Base-by-base conservation (phyloP, 768 basidiomycete species). In the Suillus cothurnatus region DNA sequence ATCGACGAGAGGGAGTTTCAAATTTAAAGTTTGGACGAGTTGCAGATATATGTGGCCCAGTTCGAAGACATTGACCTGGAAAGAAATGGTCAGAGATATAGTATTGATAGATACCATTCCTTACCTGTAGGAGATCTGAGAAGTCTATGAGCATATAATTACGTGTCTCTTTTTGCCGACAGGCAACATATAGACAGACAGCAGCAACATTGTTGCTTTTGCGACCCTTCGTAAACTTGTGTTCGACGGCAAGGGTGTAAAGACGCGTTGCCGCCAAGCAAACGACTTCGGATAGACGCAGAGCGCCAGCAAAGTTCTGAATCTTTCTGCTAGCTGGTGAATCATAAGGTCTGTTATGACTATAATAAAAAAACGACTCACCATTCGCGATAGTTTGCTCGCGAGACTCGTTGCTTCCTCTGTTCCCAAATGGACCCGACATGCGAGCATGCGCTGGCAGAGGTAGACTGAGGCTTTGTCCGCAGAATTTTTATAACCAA, bases 141-240 rank as follows among this genome's bases (percentile, higher is more conserved):
- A 99, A 99, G 79, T 99, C 97, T 67, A 99, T 99, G 31, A 99
- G 87, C 97, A 99, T 99, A 76, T 96, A 93, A 64, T 90, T 94
- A 61, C 91, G 80, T 0, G 93, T 94, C 77, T 97, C 93, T 71
- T 91, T 92, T 77, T 95, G 90, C 66, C 97, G 79, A 74, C 95
- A 97, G 4, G 95, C 94, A 50, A 97, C 88, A 73, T 99, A 99
- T 55, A 99, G 84, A 74, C 97, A 99, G 49, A 96, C 93, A 4
- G 96, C 97, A 41, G 97, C 92, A 67, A 99, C 94, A 71, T 97
- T 95, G 73, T 94, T 81, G 70, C 93, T 93, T 72, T 91, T 90
- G 32, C 97, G 86, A 11, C 97, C 97, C 76, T 96, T 94, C 4
- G 88, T 97, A 75, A 99, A 99, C 68, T 92, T 93, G 80, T 93